Evolutionary conservation across 352 stramenopile species (phyloP).

Genomic region (Pythium guiyangense): DNA sequence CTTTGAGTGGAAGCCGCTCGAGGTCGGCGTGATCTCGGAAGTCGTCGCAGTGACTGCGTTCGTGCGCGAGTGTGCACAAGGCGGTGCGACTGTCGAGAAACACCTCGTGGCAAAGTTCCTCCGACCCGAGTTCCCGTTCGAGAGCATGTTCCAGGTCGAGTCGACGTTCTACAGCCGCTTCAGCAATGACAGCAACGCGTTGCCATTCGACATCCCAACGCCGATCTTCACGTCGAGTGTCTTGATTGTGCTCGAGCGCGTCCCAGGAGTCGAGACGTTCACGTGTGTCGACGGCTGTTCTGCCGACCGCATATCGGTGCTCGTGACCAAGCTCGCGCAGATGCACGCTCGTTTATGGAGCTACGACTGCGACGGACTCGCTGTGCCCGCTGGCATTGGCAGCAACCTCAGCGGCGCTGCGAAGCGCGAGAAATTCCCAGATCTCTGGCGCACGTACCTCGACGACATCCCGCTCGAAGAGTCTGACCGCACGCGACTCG

Average conservation of each 20-base stretch:
- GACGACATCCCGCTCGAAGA: constrained; percentile 37
- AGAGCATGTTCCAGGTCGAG: constrained; percentile 78
- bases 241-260: constrained; percentile 67
- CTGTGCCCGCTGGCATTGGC: constrained; percentile 56
- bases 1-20: constrained; percentile 63
- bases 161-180: constrained; percentile 69
- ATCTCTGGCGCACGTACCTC: constrained; percentile 44
- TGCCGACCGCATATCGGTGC: constrained; percentile 24
- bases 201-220: constrained; percentile 56
- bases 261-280: constrained; percentile 41
- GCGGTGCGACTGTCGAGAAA: constrained; percentile 9
- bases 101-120: constrained; percentile 73
- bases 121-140: constrained; percentile 71
- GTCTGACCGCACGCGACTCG: constrained; percentile 25
- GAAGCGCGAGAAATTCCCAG: constrained; percentile 63
- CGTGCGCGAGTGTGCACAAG: constrained; percentile 15
- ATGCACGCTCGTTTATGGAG: constrained; percentile 63
- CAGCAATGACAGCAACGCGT: constrained; percentile 14
- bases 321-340: constrained; percentile 51
- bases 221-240: constrained; percentile 62
- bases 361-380: constrained; percentile 39
- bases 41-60: constrained; percentile 47
- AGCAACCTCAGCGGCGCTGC: constrained; percentile 53
- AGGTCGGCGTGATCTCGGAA: constrained; percentile 75
- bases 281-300: constrained; percentile 69